Conservation (phyloP, 1,284 basidiomycete species). For the Agroathelia rolfsii region DNA sequence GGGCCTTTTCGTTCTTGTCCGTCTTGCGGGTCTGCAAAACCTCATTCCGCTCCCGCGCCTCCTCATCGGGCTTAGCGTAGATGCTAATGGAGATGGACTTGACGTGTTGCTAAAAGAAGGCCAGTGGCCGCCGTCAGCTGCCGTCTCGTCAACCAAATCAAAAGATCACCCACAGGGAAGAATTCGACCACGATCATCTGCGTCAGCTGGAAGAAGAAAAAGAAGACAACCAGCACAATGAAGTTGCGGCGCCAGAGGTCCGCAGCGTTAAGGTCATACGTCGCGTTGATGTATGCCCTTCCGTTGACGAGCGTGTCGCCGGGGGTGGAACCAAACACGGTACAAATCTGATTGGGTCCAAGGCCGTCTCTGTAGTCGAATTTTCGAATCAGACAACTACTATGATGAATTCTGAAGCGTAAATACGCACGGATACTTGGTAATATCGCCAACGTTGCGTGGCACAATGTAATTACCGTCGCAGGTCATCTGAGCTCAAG, state of each 20-base stretch:
- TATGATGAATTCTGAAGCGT: slow-evolving; percentile 4
- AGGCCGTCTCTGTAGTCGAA: slow-evolving; percentile 28
- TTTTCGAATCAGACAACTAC: slow-evolving; percentile 5
- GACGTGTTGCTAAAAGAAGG: slow-evolving; percentile 34
- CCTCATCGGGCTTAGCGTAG: slow-evolving; percentile 63
- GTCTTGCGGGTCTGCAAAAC: slow-evolving; percentile 45
- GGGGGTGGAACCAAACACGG: slow-evolving; percentile 45
- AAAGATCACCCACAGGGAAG: slow-evolving; percentile 37
- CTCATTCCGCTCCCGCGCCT: slow-evolving; percentile 59
- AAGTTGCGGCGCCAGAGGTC: slow-evolving; percentile 58
- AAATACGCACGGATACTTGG: slow-evolving; percentile 55
- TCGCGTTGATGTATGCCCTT: slow-evolving; percentile 47
- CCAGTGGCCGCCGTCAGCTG: background rate
- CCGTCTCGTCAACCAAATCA: no score
- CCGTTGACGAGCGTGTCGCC: slow-evolving; percentile 43
- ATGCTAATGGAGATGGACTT: slow-evolving; percentile 42
- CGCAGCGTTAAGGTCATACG: slow-evolving; percentile 36
- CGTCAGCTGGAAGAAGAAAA: slow-evolving; percentile 56
- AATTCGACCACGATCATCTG: slow-evolving; percentile 55
- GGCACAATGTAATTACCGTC: slow-evolving; percentile 65
- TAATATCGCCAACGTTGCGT: slow-evolving; percentile 51
- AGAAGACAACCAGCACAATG: slow-evolving; percentile 48
- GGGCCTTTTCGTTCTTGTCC: slow-evolving; percentile 8
- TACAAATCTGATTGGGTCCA: slow-evolving; percentile 61
- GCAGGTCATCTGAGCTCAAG: slow-evolving; percentile 48